These are phyloP conservation scores for Suillus sp. DNA, from an alignment of 768 basidiomycete genomes.

Conservation along the genomic window DNA sequence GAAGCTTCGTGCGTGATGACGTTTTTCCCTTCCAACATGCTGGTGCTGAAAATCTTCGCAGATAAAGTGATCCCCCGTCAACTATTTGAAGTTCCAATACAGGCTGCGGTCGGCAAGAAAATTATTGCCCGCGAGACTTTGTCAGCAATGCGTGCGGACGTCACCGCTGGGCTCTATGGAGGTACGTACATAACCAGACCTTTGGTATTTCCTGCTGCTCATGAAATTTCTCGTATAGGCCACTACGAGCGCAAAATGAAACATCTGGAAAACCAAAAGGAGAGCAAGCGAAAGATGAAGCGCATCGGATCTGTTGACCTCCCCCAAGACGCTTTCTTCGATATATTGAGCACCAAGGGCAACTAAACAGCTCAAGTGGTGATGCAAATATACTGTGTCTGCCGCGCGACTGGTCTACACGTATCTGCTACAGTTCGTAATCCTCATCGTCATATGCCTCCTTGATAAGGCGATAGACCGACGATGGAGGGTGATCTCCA, in stretches of 20 bases:
- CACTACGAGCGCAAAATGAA: constrained; percentile 95
- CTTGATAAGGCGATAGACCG: constrained; percentile 88
- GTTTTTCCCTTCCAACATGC: neutral
- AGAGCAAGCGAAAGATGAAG: constrained; percentile 89
- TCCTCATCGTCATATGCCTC: constrained; percentile 97
- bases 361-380: constrained; percentile 18
- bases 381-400: neutral
- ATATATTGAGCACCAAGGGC: constrained; percentile 72
- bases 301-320: constrained; percentile 85
- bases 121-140: constrained; percentile 89
- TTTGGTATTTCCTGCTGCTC: neutral
- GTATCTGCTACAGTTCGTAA: constrained; percentile 61
- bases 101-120: constrained; percentile 86
- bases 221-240: constrained; percentile 39
- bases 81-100: constrained; percentile 93
- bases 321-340: constrained; percentile 95
- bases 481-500: constrained; percentile 95
- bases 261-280: constrained; percentile 88
- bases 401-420: neutral
- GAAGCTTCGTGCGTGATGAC: constrained; percentile 72
- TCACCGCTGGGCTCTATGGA: constrained; percentile 93
- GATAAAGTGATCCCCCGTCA: constrained; percentile 93
- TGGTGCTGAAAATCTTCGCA: constrained; percentile 28
- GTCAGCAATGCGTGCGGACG: constrained; percentile 85
- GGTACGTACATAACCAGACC: constrained; percentile 49